phyloP scores from a whole-genome alignment of 2,329 filamentous ascomycete species.

The Aureobasidium mangrovei region DNA sequence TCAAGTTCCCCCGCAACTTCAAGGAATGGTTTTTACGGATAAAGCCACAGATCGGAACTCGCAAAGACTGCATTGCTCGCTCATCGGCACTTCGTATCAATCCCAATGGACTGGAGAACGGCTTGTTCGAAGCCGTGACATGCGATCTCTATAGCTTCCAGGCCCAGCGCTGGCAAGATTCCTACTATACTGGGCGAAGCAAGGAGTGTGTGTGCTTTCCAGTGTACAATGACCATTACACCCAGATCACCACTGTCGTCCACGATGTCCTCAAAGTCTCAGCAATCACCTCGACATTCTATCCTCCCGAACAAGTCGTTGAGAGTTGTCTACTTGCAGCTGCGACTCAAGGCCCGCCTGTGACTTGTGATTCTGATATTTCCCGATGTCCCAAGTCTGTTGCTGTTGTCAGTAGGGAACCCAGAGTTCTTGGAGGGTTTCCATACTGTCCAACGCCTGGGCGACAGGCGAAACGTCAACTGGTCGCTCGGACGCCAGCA shows the following conservation, averaged over 20 bases:
- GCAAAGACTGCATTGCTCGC: constrained; percentile 11
- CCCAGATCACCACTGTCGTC: not conserved
- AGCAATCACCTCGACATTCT: constrained; percentile 4
- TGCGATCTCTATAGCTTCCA: constrained; percentile 10
- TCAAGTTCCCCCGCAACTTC: not conserved
- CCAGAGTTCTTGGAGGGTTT: not conserved
- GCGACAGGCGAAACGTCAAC: not conserved
- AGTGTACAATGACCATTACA: constrained; percentile 4
- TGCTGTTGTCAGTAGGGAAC: not conserved
- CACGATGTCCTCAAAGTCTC: not conserved
- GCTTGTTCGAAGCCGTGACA: constrained; percentile 8
- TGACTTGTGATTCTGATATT: not conserved
- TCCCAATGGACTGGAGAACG: not conserved
- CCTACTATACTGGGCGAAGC: not conserved
- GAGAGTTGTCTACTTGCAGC: constrained; percentile 7
- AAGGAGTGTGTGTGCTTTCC: constrained; percentile 13
- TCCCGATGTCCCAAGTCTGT: not conserved
- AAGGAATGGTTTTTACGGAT: not conserved
- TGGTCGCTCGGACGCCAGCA: not conserved
- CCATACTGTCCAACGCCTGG: constrained; percentile 12
- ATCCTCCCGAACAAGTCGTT: constrained; percentile 7
- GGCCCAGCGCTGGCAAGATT: not conserved
- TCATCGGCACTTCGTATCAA: constrained; percentile 6
- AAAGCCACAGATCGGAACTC: not conserved
- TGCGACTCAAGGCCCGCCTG: not conserved